Evolutionary conservation across 2,329 filamentous ascomycete species (phyloP).

Genomic region (Aspergillus transmontanensis): DNA sequence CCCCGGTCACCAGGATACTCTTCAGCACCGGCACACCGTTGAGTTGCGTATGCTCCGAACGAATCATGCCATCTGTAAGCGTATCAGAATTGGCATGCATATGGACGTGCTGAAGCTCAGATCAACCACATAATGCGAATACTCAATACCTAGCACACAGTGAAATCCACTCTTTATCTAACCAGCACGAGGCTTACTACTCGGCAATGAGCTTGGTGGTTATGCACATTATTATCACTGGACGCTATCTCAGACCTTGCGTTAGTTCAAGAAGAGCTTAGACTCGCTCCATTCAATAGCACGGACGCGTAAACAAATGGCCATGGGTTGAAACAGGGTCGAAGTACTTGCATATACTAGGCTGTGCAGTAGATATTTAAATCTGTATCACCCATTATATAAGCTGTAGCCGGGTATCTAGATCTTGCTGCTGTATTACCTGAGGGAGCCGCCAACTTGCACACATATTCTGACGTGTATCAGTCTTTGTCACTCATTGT

Average conservation of each 20-base stretch:
- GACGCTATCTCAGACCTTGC: neutral
- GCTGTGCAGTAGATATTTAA: neutral
- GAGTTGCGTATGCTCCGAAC: neutral
- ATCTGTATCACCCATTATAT: neutral
- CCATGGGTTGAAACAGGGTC: too few species aligned
- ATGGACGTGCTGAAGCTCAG: neutral
- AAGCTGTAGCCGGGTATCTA: neutral
- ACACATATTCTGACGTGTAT: too few species aligned
- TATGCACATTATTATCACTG: too few species aligned
- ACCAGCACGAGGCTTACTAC: neutral
- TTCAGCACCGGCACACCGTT: neutral
- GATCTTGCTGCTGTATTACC: neutral
- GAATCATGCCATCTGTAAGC: neutral
- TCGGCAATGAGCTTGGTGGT: accelerated
- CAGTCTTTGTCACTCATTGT: too few species aligned
- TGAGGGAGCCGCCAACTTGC: neutral
- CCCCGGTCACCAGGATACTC: conserved; percentile 6
- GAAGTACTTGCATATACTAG: neutral
- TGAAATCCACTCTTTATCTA: neutral
- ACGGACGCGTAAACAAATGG: neutral
- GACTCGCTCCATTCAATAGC: neutral
- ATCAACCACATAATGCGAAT: too few species aligned
- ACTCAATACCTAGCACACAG: too few species aligned
- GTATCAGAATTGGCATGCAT: neutral
- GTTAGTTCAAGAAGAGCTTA: neutral